Conservation (phyloP, 2,329 filamentous ascomycete genomes). For the Colletotrichum orbiculare region DNA sequence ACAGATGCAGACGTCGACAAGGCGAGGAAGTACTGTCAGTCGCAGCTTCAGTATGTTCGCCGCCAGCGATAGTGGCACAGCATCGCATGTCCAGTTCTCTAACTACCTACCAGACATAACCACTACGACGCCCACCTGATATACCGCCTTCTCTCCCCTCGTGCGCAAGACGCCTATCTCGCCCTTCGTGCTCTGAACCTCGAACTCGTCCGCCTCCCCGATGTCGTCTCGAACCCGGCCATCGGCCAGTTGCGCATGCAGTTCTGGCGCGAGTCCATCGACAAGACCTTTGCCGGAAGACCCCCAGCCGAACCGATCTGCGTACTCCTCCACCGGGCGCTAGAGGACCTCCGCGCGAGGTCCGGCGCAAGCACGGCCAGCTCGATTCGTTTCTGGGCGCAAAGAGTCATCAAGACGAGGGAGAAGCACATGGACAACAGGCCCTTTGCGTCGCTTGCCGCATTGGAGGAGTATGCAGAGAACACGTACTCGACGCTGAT, state of each 20-base stretch:
- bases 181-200: constrained; percentile 93
- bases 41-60: constrained; percentile 60
- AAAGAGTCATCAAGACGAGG: constrained; percentile 81
- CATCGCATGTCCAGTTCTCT: not conserved
- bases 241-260: constrained; percentile 91
- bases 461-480: constrained; percentile 89
- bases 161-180: constrained; percentile 84
- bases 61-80: not conserved
- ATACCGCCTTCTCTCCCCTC: constrained; percentile 82
- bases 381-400: constrained; percentile 77
- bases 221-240: constrained; percentile 87
- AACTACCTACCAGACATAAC: constrained; percentile 71
- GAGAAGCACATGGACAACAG: constrained; percentile 87
- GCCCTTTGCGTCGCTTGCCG: constrained; percentile 78
- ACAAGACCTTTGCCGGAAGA: constrained; percentile 78
- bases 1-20: constrained; percentile 64
- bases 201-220: constrained; percentile 89
- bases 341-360: constrained; percentile 67
- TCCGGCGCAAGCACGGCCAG: constrained; percentile 50
- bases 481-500: constrained; percentile 94
- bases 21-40: constrained; percentile 64
- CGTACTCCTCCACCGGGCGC: constrained; percentile 79
- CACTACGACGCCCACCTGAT: constrained; percentile 91
- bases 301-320: constrained; percentile 94
- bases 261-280: constrained; percentile 91